Evolutionary conservation across 257 asterid species (phyloP), one percentile per base, ranked within the genome.

Genomic region (Scutellaria baicalensis): DNA sequence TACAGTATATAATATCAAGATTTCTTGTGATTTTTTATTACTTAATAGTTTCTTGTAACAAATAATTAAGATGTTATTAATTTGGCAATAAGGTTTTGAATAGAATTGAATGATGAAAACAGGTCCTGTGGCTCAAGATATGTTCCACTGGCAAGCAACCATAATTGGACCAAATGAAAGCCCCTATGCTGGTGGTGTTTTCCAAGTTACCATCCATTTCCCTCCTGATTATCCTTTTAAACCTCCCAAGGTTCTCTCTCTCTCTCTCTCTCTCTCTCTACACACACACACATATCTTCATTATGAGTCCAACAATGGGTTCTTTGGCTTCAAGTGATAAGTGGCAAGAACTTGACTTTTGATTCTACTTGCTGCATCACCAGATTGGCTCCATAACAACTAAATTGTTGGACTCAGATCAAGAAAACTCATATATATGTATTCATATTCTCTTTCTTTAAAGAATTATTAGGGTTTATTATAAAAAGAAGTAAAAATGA

Each of bases 121-220:
- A 91, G 97, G 97, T 47, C 97, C 95, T 0, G 88, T 84, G 56
- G 97, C 83, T 66, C 87, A 86, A 76, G 96, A 88, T 74, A 86
- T 91, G 91, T 85, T 88, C 49, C 94, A 91, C 17, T 91, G 96
- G 97, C 97, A 91, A 84, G 97, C 97, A 72, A 88, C 97, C 56
- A 88, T 89, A 38, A 88, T 91, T 12, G 97, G 96, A 18, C 97
- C 97, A 18, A 86, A 87, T 59, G 97, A 91, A 0, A 91, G 97
- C 79, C 95, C 96, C 9, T 91, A 85, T 68, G 85, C 95, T 4
- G 96, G 95, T 51, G 97, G 96, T 45, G 95, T 91, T 69, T 91
- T 91, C 81, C 97, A 91, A 86, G 96, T 89, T 56, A 80, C 88
- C 79, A 91, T 91, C 70, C 92, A 89, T 71, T 91, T 91, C 47